Evolutionary conservation across 768 basidiomycete species (phyloP).

Genomic region (Boletus vermiculosoides): DNA sequence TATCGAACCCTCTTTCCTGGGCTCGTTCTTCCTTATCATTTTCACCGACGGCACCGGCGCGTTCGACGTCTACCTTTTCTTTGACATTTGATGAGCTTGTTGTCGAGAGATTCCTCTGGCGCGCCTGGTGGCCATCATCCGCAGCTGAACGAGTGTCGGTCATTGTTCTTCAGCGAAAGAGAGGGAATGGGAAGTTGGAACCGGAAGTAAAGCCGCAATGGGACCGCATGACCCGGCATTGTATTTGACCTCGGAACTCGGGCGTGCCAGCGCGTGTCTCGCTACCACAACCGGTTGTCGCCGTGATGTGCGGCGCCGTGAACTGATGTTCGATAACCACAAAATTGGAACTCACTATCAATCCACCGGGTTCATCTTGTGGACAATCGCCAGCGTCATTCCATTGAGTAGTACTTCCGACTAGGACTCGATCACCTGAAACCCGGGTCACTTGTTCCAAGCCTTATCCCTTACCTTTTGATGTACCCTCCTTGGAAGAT

Average conservation of each 20-base stretch:
- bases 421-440: too few relatives aligned
- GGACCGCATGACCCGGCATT: neutral
- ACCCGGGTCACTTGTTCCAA: too few relatives aligned
- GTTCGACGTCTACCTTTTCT: slow-evolving; percentile 24
- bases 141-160: slow-evolving; percentile 1
- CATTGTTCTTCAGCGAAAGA: slow-evolving; percentile 18
- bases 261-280: neutral
- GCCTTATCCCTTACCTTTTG: neutral
- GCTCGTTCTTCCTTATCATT: slow-evolving; percentile 9
- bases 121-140: neutral
- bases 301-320: slow-evolving; percentile 4
- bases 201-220: slow-evolving; percentile 1
- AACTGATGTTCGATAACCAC: neutral
- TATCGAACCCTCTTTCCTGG: slow-evolving; percentile 5
- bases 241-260: neutral
- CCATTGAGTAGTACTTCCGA: neutral
- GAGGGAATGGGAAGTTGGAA: neutral
- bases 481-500: neutral
- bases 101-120: slow-evolving; percentile 23
- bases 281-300: neutral
- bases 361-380: too few relatives aligned
- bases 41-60: neutral
- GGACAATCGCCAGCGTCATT: neutral
- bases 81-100: slow-evolving; percentile 14
- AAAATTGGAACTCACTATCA: neutral